These are phyloP conservation scores for Pythium pectinolyticum DNA, from an alignment of 352 stramenopile species.

Conservation along the genomic window DNA sequence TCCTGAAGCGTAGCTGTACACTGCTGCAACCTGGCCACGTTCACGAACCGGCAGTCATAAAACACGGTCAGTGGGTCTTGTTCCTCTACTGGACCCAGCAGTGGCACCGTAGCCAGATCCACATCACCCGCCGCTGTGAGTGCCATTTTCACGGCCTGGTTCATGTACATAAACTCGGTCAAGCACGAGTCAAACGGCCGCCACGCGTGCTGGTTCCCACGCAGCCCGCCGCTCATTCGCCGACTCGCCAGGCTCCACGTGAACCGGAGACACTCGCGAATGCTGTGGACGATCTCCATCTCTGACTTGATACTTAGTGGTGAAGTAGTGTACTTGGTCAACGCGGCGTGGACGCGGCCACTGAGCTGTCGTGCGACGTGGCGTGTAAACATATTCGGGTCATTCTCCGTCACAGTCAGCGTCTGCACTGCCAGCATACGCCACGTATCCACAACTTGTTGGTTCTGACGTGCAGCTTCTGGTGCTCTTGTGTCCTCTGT, in stretches of 20 bases:
- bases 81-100: background rate
- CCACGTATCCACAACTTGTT: slow-evolving; percentile 37
- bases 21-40: background rate
- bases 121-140: background rate
- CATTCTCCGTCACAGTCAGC: slow-evolving; percentile 46
- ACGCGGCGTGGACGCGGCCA: background rate
- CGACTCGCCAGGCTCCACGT: slow-evolving; percentile 44
- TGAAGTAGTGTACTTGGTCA: background rate
- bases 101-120: slow-evolving; percentile 1
- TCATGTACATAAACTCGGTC: slow-evolving; percentile 46
- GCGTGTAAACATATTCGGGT: slow-evolving; percentile 47
- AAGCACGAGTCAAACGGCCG: slow-evolving; percentile 32
- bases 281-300: background rate
- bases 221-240: slow-evolving; percentile 15
- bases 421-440: slow-evolving; percentile 32
- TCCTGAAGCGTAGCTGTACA: slow-evolving; percentile 14
- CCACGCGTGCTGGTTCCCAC: too few species aligned
- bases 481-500: background rate
- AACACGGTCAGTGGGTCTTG: slow-evolving; percentile 10
- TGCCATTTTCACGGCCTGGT: slow-evolving; percentile 32
- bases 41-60: slow-evolving; percentile 22
- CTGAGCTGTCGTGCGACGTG: slow-evolving; percentile 11
- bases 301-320: background rate
- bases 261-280: slow-evolving; percentile 46
- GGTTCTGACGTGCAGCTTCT: background rate